These are phyloP conservation scores for Pisolithus thermaeus DNA, from an alignment of 1,284 basidiomycete species.

Conservation along the genomic window DNA sequence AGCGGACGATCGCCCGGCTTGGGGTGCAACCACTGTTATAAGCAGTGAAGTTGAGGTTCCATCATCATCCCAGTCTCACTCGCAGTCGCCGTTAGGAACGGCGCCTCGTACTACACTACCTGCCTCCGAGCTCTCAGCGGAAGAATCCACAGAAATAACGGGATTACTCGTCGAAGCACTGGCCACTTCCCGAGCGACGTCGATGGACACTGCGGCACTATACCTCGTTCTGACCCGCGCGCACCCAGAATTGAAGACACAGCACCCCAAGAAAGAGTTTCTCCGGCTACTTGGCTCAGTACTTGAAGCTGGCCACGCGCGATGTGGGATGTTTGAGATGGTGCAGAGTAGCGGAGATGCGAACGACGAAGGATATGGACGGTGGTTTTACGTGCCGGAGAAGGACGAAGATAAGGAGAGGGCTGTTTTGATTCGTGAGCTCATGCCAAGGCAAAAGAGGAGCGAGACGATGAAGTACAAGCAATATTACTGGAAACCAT, in stretches of 20 bases:
- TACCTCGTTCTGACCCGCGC: conserved; percentile 44
- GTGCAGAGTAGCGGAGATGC: conserved; percentile 59
- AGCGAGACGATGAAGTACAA: conserved; percentile 74
- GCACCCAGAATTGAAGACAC: conserved; percentile 44
- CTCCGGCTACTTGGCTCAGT: conserved; percentile 42
- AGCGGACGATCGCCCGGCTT: not conserved
- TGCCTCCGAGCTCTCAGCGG: not conserved
- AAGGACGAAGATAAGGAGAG: conserved; percentile 63
- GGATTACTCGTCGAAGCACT: conserved; percentile 71
- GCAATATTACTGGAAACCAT: conserved; percentile 72
- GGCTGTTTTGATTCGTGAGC: conserved; percentile 54
- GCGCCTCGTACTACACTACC: not conserved
- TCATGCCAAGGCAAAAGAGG: conserved; percentile 71
- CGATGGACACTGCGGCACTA: conserved; percentile 51
- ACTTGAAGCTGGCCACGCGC: conserved; percentile 43
- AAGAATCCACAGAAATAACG: conserved; percentile 32
- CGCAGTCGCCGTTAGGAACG: not conserved
- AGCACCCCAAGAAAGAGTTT: conserved; percentile 44
- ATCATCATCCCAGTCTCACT: not conserved
- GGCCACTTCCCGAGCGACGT: conserved; percentile 65
- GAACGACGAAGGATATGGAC: conserved; percentile 42
- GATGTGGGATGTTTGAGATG: conserved; percentile 62
- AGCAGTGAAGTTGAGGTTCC: not conserved
- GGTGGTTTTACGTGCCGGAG: conserved; percentile 75
- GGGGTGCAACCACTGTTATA: not conserved